Percentiles rank a stretch among this genome's conserved stretches.
phyloP scores from a whole-genome alignment of 179 eudicot species.

The Nepenthes alata region DNA sequence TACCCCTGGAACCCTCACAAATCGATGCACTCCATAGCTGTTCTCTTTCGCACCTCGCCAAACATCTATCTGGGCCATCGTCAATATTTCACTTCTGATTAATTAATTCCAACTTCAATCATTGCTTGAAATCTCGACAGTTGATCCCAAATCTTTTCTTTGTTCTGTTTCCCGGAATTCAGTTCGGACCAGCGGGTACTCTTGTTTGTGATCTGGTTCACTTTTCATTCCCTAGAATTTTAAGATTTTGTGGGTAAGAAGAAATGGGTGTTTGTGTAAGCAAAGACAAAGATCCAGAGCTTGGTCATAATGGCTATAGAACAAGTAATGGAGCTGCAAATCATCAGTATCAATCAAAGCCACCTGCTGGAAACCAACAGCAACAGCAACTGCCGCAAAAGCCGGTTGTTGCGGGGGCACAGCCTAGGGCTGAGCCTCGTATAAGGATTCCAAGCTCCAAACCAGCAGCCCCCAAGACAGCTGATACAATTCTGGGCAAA shows the following conservation, averaged over 20 bases:
- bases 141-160: no score
- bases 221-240: not conserved
- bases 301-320: not conserved
- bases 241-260: not conserved
- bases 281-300: not conserved
- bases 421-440: not conserved
- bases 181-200: no score
- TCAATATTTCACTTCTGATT: no score
- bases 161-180: no score
- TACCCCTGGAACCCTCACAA: no score
- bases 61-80: no score
- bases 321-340: not conserved
- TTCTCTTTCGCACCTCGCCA: no score
- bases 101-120: no score
- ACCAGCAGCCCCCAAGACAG: not conserved
- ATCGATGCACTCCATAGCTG: no score
- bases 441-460: not conserved
- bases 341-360: not conserved
- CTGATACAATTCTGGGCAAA: slow-evolving; percentile 1
- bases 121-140: no score
- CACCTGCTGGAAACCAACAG: not conserved
- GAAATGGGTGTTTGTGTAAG: slow-evolving; percentile 1
- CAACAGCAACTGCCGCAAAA: not conserved
- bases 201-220: not conserved
- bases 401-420: not conserved